Base-by-base conservation (phyloP, 2,329 filamentous ascomycete species). In the Alternaria ethzedia region DNA sequence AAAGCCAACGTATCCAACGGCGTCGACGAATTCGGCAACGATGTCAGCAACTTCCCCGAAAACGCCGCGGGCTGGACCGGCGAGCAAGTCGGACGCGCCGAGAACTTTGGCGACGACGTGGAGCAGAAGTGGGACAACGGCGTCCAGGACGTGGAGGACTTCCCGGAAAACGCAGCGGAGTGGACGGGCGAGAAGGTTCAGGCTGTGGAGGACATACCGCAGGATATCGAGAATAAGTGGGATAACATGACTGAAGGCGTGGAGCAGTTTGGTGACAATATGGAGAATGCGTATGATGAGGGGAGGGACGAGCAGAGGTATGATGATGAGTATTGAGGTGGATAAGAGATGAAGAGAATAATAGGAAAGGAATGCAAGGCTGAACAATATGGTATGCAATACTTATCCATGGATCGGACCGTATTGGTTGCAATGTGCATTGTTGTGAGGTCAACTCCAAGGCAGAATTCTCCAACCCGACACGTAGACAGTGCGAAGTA, bases 111-210 rank as follows among this genome's bases (percentile, higher is more conserved):
- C 20, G 70, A 72, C 13, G 61, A 66, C 3, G 71, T 70, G 2
- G 70, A 71, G 49, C 61, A 74, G 26, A 60, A 59, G 23, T 70
- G 56, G 52, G 71, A 73, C 32, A 62, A 71, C 23, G 57, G 59
- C 5, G 69, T 73, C 17, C 28, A 73, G n/a, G 52, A 72, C 6
- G 66, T 74, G 3, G 71, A 74, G n/a, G 52, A 74, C 15, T 72
- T 74, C 54, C 71, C 71, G 0, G 71, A 73, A 20, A 60, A 74
- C 21, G 70, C 71, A 6, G 71, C 71, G 1, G 54, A 56, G 1
- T 74, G 71, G 71, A 68, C 68, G 0, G 71, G 71, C 10, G 64
- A 72, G 47, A 71, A 74, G 47, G 71, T 74, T 13, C 71, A 73
- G 41, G 70, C 50, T 8, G 61, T 74, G 1, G 71, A 74, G 47